These are phyloP conservation scores for Hordeum marinum DNA, from an alignment of 176 grass and related monocot species.

Conservation along the genomic window DNA sequence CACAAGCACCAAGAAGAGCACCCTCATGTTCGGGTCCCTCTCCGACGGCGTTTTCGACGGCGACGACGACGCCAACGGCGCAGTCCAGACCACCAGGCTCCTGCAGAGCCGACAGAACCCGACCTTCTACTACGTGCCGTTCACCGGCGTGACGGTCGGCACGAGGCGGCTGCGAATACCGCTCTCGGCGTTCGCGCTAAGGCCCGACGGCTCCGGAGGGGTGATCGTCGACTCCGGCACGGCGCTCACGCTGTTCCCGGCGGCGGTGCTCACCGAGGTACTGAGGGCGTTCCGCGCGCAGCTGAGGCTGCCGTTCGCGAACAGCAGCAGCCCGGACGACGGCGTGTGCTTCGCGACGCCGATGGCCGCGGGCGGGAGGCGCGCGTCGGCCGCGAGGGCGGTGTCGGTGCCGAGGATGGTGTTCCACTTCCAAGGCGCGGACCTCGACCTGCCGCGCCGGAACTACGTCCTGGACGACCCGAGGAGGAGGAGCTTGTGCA, in stretches of 20 bases:
- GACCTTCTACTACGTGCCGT: constrained; percentile 55
- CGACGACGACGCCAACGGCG: constrained; percentile 5
- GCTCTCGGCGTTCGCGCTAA: constrained; percentile 36
- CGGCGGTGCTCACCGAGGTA: constrained; percentile 22
- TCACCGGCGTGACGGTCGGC: constrained; percentile 62
- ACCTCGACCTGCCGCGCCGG: constrained; percentile 42
- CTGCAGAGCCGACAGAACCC: constrained; percentile 26
- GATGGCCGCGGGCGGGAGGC: not conserved
- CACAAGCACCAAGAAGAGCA: constrained; percentile 25
- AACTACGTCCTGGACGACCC: constrained; percentile 51
- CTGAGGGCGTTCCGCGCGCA: constrained; percentile 29
- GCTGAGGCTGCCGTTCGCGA: constrained; percentile 32
- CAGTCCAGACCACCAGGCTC: constrained; percentile 42
- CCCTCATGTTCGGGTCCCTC: constrained; percentile 54
- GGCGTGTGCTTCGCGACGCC: constrained; percentile 55
- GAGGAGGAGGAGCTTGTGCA: constrained; percentile 29
- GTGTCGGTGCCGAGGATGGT: constrained; percentile 55
- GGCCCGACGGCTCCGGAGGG: constrained; percentile 35
- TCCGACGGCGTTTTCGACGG: constrained; percentile 29
- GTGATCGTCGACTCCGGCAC: constrained; percentile 73
- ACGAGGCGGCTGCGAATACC: constrained; percentile 38
- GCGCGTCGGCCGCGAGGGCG: not conserved
- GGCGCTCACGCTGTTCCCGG: constrained; percentile 37
- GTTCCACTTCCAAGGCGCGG: constrained; percentile 57
- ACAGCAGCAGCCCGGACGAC: not conserved